phyloP scores from a whole-genome alignment of 2,329 filamentous ascomycete species.

The Neofusicoccum kwambonambiense region DNA sequence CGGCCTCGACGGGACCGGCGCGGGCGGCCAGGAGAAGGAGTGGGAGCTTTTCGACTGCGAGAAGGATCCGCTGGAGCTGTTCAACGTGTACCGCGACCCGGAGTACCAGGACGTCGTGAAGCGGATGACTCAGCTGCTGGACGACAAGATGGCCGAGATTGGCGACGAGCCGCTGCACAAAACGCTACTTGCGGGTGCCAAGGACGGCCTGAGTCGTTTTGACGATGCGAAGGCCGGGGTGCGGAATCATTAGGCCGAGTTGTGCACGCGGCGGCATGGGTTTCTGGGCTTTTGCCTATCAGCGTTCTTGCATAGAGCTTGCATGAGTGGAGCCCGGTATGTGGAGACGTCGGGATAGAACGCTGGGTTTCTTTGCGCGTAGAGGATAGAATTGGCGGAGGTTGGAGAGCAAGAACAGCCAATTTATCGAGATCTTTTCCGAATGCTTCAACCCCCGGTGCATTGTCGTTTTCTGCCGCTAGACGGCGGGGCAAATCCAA shows the following conservation, averaged over 20 bases:
- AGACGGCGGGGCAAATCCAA: no score
- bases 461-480: no score
- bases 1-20: conserved; percentile 45
- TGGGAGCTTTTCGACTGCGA: conserved; percentile 57
- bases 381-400: neutral
- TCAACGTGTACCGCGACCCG: conserved; percentile 42
- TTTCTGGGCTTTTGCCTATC: no score
- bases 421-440: no score
- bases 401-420: neutral
- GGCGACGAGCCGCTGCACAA: conserved; percentile 45
- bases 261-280: neutral
- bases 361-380: neutral
- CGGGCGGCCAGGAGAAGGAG: conserved; percentile 45
- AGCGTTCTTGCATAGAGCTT: neutral
- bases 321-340: neutral
- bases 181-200: neutral
- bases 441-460: no score
- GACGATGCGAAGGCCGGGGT: conserved; percentile 9
- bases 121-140: conserved; percentile 33
- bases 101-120: conserved; percentile 32
- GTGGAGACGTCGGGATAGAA: neutral
- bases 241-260: conserved; percentile 1
- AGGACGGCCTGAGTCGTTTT: conserved; percentile 3
- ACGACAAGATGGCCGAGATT: conserved; percentile 53
- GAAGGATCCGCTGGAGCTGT: conserved; percentile 49